Evolutionary conservation across 352 stramenopile species (phyloP).

Genomic region (Globisporangium emineosum): DNA sequence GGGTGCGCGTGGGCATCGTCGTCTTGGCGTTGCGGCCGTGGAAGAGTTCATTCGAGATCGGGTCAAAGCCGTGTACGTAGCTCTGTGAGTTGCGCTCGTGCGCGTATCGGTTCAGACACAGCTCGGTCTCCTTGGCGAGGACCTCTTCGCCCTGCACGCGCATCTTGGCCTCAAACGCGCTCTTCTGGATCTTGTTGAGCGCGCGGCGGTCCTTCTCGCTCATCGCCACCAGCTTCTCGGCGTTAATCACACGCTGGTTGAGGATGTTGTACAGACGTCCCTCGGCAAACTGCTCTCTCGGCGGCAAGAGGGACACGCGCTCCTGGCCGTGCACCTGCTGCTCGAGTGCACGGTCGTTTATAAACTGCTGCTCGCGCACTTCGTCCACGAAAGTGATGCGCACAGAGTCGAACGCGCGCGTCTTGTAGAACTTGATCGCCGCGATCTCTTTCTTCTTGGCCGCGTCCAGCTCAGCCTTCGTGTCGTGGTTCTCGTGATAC

Average conservation of each 20-base stretch:
- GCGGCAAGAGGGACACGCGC: constrained; percentile 43
- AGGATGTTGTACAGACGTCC: constrained; percentile 79
- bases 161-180: constrained; percentile 52
- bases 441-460: constrained; percentile 43
- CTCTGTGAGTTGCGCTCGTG: constrained; percentile 54
- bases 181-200: constrained; percentile 66
- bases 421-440: constrained; percentile 66
- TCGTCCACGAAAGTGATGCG: constrained; percentile 55
- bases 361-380: constrained; percentile 51
- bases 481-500: constrained; percentile 55
- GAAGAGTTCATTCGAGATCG: constrained; percentile 61
- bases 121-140: constrained; percentile 33
- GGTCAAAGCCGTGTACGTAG: constrained; percentile 61
- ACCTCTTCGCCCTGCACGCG: constrained; percentile 32
- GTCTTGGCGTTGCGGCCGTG: constrained; percentile 44
- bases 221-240: constrained; percentile 33
- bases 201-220: constrained; percentile 40
- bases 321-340: constrained; percentile 55
- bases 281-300: constrained; percentile 61
- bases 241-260: constrained; percentile 61
- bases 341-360: constrained; percentile 30
- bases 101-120: constrained; percentile 61
- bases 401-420: constrained; percentile 61
- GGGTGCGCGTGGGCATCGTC: constrained; percentile 40
- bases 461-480: constrained; percentile 31